These are phyloP conservation scores for Nelumbo lutea DNA, from an alignment of 164 flowering plant genomes.

Conservation along the genomic window DNA sequence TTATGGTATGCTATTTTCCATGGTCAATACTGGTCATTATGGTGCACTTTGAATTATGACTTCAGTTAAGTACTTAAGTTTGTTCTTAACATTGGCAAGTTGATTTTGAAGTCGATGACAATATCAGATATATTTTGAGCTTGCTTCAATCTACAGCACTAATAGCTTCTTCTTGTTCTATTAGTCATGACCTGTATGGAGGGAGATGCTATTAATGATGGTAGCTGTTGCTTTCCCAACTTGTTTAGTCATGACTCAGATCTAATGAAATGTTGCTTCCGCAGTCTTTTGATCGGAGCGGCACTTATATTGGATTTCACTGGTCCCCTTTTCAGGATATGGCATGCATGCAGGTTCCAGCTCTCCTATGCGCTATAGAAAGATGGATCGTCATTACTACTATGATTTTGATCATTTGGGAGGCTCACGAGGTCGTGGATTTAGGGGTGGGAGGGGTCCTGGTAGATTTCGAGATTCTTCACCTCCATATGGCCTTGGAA, in stretches of 20 bases:
- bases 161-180: conserved; percentile 20
- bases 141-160: conserved; percentile 15
- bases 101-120: conserved; percentile 16
- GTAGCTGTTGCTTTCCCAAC: conserved; percentile 20
- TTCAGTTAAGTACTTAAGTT: conserved; percentile 2
- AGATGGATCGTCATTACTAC: conserved; percentile 44
- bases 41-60: conserved; percentile 4
- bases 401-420: conserved; percentile 46
- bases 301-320: conserved; percentile 18
- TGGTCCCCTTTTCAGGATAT: conserved; percentile 67
- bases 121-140: conserved; percentile 21
- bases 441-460: conserved; percentile 55
- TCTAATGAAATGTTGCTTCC: too few species aligned
- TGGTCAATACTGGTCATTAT: conserved; percentile 1
- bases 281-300: too few species aligned
- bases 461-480: conserved; percentile 66
- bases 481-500: conserved; percentile 52
- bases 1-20: background rate
- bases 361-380: conserved; percentile 69
- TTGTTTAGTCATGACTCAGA: conserved; percentile 9
- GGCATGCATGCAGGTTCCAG: conserved; percentile 74
- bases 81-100: background rate
- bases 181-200: conserved; percentile 15
- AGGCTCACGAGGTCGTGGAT: conserved; percentile 50
- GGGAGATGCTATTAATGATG: conserved; percentile 22